phyloP scores from a whole-genome alignment of 345 rosid species.

The Salix viminalis region DNA sequence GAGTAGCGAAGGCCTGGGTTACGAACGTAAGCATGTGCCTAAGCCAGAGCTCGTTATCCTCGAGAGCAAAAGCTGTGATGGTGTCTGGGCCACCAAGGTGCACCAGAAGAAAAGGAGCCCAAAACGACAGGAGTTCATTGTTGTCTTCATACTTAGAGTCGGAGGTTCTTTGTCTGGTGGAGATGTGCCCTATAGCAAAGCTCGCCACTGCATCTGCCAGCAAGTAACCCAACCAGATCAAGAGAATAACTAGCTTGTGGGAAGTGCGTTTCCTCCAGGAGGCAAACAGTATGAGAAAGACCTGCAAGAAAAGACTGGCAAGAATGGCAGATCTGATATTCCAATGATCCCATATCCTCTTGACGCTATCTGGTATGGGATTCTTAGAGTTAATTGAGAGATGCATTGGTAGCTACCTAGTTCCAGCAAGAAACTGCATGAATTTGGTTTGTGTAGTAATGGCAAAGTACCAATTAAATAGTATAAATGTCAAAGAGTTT shows the following conservation, averaged over 20 bases:
- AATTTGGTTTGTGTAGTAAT: too few relatives aligned
- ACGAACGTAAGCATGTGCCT: not conserved
- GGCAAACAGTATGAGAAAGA: conserved; percentile 44
- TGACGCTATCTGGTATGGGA: conserved; percentile 29
- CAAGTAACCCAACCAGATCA: conserved; percentile 56
- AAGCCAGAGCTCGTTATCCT: not conserved
- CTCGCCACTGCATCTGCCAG: conserved; percentile 59
- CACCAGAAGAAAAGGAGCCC: conserved; percentile 25
- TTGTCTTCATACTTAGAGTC: conserved; percentile 8
- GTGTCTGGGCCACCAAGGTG: conserved; percentile 12
- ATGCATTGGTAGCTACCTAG: not conserved
- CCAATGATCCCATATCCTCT: conserved; percentile 45
- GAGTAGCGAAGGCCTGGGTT: not conserved
- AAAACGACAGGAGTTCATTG: conserved; percentile 45
- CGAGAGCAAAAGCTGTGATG: conserved; percentile 1
- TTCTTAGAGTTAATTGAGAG: conserved; percentile 22
- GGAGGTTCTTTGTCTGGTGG: conserved; percentile 22
- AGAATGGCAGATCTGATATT: conserved; percentile 52
- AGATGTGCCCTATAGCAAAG: conserved; percentile 52
- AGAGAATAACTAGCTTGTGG: conserved; percentile 24
- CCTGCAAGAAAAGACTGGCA: conserved; percentile 52
- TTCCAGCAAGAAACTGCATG: not conserved
- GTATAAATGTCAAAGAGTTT: too few relatives aligned
- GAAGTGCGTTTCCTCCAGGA: conserved; percentile 48
- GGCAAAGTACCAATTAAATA: too few relatives aligned